Conservation (phyloP, 1,284 basidiomycete species). For the Trametes polyzona region DNA sequence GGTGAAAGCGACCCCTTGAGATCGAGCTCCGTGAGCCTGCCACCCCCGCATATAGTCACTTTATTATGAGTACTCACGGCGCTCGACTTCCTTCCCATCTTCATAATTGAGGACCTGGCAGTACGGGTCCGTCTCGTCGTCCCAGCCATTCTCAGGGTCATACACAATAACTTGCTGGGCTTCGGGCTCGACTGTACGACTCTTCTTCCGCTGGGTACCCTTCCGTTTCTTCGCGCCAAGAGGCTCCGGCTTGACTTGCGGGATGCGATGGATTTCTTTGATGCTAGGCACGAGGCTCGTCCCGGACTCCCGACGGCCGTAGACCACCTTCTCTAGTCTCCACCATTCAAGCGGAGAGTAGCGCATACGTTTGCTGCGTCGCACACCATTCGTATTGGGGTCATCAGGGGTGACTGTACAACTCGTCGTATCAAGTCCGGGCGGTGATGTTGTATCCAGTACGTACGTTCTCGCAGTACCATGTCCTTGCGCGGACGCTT, state of each 20-base stretch:
- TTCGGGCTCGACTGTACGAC: slow-evolving; percentile 43
- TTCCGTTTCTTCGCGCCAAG: slow-evolving; percentile 53
- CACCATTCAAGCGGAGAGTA: slow-evolving; percentile 88
- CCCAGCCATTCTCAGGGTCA: slow-evolving; percentile 86
- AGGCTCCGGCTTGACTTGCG: slow-evolving; percentile 63
- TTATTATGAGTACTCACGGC: slow-evolving; percentile 66
- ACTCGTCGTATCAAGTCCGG: not conserved
- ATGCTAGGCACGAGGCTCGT: slow-evolving; percentile 75
- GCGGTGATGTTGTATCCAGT: not conserved
- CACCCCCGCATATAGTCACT: not conserved
- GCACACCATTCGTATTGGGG: slow-evolving; percentile 55
- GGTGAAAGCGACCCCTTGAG: slow-evolving; percentile 75
- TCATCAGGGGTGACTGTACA: slow-evolving; percentile 27
- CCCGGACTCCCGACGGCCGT: slow-evolving; percentile 62
- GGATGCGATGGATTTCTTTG: slow-evolving; percentile 80
- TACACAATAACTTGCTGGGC: slow-evolving; percentile 37
- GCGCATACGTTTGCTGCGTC: slow-evolving; percentile 75
- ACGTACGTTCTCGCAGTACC: slow-evolving; percentile 34
- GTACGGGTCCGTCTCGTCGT: slow-evolving; percentile 73
- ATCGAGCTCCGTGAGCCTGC: not conserved
- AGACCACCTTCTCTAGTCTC: slow-evolving; percentile 91
- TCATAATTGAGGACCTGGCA: slow-evolving; percentile 76
- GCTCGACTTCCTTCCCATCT: slow-evolving; percentile 56
- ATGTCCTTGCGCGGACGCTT: slow-evolving; percentile 30
- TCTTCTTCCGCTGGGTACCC: slow-evolving; percentile 44